Evolutionary conservation across 2,329 filamentous ascomycete species (phyloP).

Genomic region (Diaporthe caulivora): DNA sequence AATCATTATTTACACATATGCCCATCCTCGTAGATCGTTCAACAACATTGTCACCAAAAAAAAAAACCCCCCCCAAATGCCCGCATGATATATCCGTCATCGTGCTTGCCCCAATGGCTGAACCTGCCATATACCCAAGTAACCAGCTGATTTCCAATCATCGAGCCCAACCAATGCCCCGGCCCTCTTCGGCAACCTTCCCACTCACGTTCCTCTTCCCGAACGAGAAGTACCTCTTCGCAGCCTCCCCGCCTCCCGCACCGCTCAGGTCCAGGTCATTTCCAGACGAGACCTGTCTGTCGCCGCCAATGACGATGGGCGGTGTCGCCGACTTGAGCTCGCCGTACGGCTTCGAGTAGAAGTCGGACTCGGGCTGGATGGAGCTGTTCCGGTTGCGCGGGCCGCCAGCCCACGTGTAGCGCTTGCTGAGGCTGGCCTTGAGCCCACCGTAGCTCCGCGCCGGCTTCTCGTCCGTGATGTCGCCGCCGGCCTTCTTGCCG

Average conservation of each 20-base stretch:
- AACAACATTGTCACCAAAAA: background rate
- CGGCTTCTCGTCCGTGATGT: slow-evolving; percentile 27
- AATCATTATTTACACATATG: slow-evolving; percentile 14
- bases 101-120: background rate
- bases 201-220: slow-evolving; percentile 76
- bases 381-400: slow-evolving; percentile 56
- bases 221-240: slow-evolving; percentile 47
- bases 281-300: slow-evolving; percentile 69
- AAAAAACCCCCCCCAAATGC: no score
- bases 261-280: slow-evolving; percentile 62
- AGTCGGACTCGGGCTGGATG: slow-evolving; percentile 62
- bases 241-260: slow-evolving; percentile 33
- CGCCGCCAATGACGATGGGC: slow-evolving; percentile 63
- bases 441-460: slow-evolving; percentile 24
- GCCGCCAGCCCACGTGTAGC: slow-evolving; percentile 37
- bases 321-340: slow-evolving; percentile 66
- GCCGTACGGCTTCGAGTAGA: slow-evolving; percentile 71
- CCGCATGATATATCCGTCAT: background rate
- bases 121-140: background rate
- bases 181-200: slow-evolving; percentile 79
- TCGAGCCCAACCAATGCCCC: slow-evolving; percentile 27
- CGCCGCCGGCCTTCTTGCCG: slow-evolving; percentile 18
- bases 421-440: slow-evolving; percentile 31
- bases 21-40: slow-evolving; percentile 20
- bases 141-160: background rate